Evolutionary conservation across 2,329 filamentous ascomycete genomes (phyloP).

Genomic region (Colletotrichum costaricense): DNA sequence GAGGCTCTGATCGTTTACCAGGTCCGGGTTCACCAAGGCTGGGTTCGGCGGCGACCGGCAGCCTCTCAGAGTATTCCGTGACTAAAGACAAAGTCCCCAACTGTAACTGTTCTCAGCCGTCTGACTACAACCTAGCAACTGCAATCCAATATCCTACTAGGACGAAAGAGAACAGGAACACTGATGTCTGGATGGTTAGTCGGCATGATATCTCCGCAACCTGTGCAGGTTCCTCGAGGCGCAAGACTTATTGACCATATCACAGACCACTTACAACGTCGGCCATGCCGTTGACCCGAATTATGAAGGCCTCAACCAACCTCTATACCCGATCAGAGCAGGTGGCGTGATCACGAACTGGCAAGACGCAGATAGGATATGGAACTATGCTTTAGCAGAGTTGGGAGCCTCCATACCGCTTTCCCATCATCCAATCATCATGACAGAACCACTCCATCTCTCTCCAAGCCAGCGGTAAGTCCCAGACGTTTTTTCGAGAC

Average conservation of each 20-base stretch:
- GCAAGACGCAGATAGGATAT: neutral
- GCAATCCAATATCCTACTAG: conserved; percentile 11
- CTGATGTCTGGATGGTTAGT: neutral
- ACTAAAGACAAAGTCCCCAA: neutral
- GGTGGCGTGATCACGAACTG: neutral
- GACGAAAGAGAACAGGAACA: neutral
- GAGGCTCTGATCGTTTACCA: neutral
- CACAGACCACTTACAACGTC: neutral
- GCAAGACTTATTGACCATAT: too few relatives aligned
- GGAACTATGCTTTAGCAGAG: neutral
- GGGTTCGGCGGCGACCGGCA: neutral
- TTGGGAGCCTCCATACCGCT: neutral
- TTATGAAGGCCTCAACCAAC: neutral
- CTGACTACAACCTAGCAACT: neutral
- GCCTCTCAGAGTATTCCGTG: conserved; percentile 11
- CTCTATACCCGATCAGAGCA: neutral
- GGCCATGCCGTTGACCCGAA: conserved; percentile 7
- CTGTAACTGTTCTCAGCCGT: neutral
- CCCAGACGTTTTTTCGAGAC: neutral
- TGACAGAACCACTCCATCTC: conserved; percentile 9
- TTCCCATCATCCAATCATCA: neutral
- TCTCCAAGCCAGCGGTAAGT: neutral
- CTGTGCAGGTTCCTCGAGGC: too few relatives aligned
- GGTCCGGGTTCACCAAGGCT: conserved; percentile 17
- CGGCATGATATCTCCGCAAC: too few relatives aligned